Percentiles rank a stretch among this genome's conserved stretches.
phyloP scores from a whole-genome alignment of 192 early-diverging fungal species.

The Geosiphon pyriformis region DNA sequence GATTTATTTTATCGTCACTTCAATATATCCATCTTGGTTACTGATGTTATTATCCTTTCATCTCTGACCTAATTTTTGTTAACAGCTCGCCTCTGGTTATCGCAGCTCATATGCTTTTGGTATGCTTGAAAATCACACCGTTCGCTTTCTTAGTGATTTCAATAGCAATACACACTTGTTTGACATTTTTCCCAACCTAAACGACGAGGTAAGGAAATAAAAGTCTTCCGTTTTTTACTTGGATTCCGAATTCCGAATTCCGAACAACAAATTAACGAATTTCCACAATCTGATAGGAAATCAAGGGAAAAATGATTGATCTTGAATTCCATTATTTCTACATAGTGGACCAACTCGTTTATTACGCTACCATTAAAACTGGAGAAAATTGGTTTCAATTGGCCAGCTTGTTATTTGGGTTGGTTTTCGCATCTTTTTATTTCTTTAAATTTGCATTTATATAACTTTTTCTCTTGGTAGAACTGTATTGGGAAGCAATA shows the following conservation, averaged over 20 bases:
- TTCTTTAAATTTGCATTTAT: background rate
- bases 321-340: slow-evolving; percentile 63
- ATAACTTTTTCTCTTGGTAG: slow-evolving; percentile 18
- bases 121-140: slow-evolving; percentile 58
- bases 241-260: too few relatives aligned
- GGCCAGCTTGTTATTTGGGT: slow-evolving; percentile 64
- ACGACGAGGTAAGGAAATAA: slow-evolving; percentile 10
- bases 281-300: slow-evolving; percentile 27
- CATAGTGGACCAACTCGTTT: slow-evolving; percentile 71
- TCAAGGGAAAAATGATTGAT: slow-evolving; percentile 45
- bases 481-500: slow-evolving; percentile 40
- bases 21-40: too few relatives aligned
- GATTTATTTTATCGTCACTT: background rate
- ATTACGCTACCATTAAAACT: slow-evolving; percentile 71
- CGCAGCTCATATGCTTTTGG: slow-evolving; percentile 51
- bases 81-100: slow-evolving; percentile 57
- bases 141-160: slow-evolving; percentile 57
- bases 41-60: too few relatives aligned
- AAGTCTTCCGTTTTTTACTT: too few relatives aligned
- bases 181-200: slow-evolving; percentile 32
- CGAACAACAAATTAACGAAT: too few relatives aligned
- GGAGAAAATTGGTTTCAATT: slow-evolving; percentile 66
- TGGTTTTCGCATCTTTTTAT: slow-evolving; percentile 6
- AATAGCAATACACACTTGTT: slow-evolving; percentile 36
- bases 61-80: background rate